phyloP scores from a whole-genome alignment of 495 filamentous ascomycete genomes.

The Penicillium riverlandense region DNA sequence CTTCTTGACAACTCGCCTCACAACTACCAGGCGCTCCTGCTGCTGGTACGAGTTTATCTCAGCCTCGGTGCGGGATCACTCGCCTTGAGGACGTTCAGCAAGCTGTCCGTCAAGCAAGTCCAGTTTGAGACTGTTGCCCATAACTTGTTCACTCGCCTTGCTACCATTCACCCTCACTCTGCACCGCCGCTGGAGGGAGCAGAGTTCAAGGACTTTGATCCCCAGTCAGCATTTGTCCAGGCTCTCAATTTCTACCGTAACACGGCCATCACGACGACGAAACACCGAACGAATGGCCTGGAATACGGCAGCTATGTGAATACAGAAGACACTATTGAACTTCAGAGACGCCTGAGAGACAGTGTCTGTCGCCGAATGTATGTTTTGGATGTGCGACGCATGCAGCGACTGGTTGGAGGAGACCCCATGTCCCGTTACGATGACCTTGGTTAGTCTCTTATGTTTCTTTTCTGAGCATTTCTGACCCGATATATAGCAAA shows the following conservation, averaged over 20 bases:
- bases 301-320: constrained; percentile 34
- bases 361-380: constrained; percentile 37
- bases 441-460: constrained; percentile 26
- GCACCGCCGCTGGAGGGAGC: constrained; percentile 32
- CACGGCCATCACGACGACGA: constrained; percentile 25
- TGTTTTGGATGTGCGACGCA: constrained; percentile 32
- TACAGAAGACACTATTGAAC: constrained; percentile 33
- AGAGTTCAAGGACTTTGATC: constrained; percentile 38
- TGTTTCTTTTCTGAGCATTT: not conserved
- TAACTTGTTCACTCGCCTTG: constrained; percentile 49
- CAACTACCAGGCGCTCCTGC: constrained; percentile 50
- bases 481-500: constrained; percentile 15
- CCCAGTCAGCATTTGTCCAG: constrained; percentile 32
- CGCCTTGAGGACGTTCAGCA: constrained; percentile 46
- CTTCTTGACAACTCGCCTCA: constrained; percentile 45
- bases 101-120: constrained; percentile 53
- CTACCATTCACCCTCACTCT: constrained; percentile 47
- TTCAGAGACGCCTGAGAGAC: constrained; percentile 25
- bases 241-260: constrained; percentile 34
- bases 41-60: constrained; percentile 48
- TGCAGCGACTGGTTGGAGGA: constrained; percentile 35
- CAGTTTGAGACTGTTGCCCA: constrained; percentile 54
- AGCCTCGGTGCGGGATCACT: constrained; percentile 46
- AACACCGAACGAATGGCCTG: constrained; percentile 26
- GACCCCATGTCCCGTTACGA: constrained; percentile 26